Base-by-base conservation (phyloP, 225 moss, liverwort and hornwort species). In the Polytrichum formosum region DNA sequence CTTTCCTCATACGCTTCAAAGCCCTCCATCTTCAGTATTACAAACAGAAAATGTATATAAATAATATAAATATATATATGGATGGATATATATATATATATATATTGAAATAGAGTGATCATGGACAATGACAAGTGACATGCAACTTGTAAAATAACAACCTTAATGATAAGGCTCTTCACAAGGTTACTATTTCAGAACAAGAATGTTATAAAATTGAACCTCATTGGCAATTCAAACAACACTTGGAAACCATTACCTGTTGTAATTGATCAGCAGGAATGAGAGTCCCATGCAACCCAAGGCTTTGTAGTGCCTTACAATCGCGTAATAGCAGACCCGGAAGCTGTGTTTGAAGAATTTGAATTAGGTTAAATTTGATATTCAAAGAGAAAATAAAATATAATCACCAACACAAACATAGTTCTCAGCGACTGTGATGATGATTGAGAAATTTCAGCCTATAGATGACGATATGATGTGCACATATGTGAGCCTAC, bases 271-370 rank as follows among this genome's bases (percentile, higher is more conserved):
- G 82, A 23, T 86, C 83, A 55, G 85, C 78, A 67, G 64, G 26
- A 37, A 89, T 86, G 7, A 81, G 86, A 8, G 85, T 89, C 1
- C 83, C 83, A 73, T 89, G 89, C 28, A 89, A 70, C 70, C 66
- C 74, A 70, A 89, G 71, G 62, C 77, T 86, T 74, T 89, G 89
- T 70, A 89, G 66, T 10, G 68, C 77, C 26, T 72, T 77, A 55
- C 85, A 83, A 27, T 83, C 74, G 18, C 71, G 83, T 19, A 89
- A 75, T 59, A 89, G 68, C 61, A 72, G 69, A 7, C 75, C 29
- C 0, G 89, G 86, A 54, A 89, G 83, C 89, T 89, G 81, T 20
- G 18, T 54, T 30, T 30, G 66, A 8, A 72, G 66, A 60, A 37
- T 37, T 56, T 71, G 18, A 16, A 30, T 7, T 25, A 68, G 19